Base-by-base conservation (phyloP, 306 rosid genomes). In the Pterocarpus macrocarpus region DNA sequence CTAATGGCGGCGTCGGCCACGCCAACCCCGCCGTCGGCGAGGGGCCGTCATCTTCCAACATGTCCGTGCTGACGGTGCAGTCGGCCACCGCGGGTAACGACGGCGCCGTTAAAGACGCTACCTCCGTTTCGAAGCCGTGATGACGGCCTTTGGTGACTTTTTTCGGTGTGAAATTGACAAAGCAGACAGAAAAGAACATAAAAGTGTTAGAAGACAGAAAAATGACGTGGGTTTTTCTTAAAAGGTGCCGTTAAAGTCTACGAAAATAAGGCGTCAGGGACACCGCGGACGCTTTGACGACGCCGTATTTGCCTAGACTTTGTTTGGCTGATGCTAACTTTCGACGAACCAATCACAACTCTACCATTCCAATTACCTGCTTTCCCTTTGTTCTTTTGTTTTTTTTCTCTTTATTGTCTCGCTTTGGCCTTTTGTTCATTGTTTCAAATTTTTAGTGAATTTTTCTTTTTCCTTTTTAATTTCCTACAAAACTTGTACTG, bases 41-140 rank as follows among this genome's bases (percentile, higher is more conserved):
- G 1, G 97, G 91, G 0, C 99, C 99, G 0, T 67, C 98, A 22
- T 93, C 99, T 3, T 98, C 99, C 63, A 92, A 88, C 79, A 82
- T 95, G 82, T 95, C 99, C 15, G 94, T 88, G 32, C 73, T 91
- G 80, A 91, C 98, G 2, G 94, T 94, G 36, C 97, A 93, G 52
- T 93, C 97, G 0, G 91, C 88, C 30, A 64, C 90, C 16, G 61
- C 84, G 71, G 92, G 79, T 41, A 87, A 90, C 81, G 92, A 84
- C 34, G 79, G 52, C 9, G 81, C 45, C 86, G 91, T 85, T 15
- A 95, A 93, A 50, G 99, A 92, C 65, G 78, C 86, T 0, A 77
- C 92, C 17, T 91, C 99, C 69, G 97, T 90, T 57, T 92, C 97
- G 2, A 90, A 90, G 78, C 92, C 97, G 43, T 90, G 89, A 90